Conservation (phyloP, 805 yeast genomes). For the Komagataella phaffii region DNA sequence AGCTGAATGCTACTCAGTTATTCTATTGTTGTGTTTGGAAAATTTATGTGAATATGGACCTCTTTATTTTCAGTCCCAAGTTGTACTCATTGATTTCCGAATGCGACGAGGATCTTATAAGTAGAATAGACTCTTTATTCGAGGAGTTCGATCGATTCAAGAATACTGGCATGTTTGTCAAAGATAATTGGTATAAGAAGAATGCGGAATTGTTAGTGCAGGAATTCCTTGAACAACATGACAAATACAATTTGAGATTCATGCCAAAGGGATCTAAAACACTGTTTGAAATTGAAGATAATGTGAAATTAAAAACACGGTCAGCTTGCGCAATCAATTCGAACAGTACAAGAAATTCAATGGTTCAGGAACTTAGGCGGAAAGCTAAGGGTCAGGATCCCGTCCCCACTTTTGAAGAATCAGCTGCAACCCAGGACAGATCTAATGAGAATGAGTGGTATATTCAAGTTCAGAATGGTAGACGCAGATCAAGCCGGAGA, state of each 20-base stretch:
- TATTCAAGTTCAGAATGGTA: neutral
- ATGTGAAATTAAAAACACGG: neutral
- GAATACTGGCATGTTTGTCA: conserved; percentile 8
- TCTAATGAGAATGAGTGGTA: neutral
- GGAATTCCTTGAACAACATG: conserved; percentile 20
- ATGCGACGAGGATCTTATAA: conserved; percentile 5
- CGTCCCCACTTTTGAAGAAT: neutral
- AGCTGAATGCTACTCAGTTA: conserved; percentile 37
- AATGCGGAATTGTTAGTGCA: conserved; percentile 15
- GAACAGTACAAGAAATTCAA: neutral
- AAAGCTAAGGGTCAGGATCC: neutral
- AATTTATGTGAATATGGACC: conserved; percentile 50
- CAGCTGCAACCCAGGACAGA: neutral
- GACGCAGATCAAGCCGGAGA: neutral
- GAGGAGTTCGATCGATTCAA: conserved; percentile 20
- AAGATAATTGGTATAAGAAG: conserved; percentile 6
- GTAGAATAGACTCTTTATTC: conserved; percentile 17
- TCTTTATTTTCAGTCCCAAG: conserved; percentile 35
- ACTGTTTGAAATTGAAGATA: neutral
- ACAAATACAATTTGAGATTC: conserved; percentile 9
- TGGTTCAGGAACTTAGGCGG: neutral
- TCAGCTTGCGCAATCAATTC: neutral
- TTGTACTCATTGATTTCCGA: conserved; percentile 20
- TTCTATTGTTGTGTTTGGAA: conserved; percentile 54
- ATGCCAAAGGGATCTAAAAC: neutral